phyloP scores from a whole-genome alignment of 1,284 basidiomycete species.

The Bjerkandera adusta region DNA sequence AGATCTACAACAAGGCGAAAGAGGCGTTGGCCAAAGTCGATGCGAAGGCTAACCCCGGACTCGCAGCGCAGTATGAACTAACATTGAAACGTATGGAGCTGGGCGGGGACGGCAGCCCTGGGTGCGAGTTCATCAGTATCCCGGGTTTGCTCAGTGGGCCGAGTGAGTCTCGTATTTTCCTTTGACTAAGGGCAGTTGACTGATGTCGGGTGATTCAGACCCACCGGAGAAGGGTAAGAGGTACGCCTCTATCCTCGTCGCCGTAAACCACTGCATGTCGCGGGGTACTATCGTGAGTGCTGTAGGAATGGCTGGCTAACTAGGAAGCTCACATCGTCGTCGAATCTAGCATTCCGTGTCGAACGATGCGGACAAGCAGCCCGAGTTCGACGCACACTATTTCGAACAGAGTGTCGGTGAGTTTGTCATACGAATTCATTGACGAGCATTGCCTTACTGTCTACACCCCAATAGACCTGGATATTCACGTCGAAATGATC shows the following conservation, averaged over 20 bases:
- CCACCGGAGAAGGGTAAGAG: slow-evolving; percentile 26
- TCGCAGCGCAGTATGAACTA: slow-evolving; percentile 30
- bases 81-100: slow-evolving; percentile 25
- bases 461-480: slow-evolving; percentile 10
- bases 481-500: slow-evolving; percentile 11
- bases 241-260: slow-evolving; percentile 28
- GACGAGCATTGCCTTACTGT: too few species aligned
- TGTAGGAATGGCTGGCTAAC: not conserved
- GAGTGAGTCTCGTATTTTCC: slow-evolving; percentile 10
- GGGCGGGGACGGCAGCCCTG: slow-evolving; percentile 15
- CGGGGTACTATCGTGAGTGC: slow-evolving; percentile 35
- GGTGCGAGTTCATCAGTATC: slow-evolving; percentile 27
- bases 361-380: slow-evolving; percentile 32
- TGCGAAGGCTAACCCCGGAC: slow-evolving; percentile 19
- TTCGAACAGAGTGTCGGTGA: slow-evolving; percentile 36
- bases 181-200: not conserved
- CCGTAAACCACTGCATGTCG: slow-evolving; percentile 32
- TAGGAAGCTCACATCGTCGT: not conserved
- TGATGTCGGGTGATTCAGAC: slow-evolving; percentile 15
- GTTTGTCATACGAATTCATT: not conserved
- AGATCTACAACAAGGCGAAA: slow-evolving; percentile 20
- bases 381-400: slow-evolving; percentile 37
- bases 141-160: slow-evolving; percentile 21
- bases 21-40: slow-evolving; percentile 17
- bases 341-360: slow-evolving; percentile 26